Percentiles rank a stretch among this genome's conserved stretches.
Evolutionary conservation across 2,329 filamentous ascomycete species (phyloP).

Genomic region (Cadophora luteo-olivacea): DNA sequence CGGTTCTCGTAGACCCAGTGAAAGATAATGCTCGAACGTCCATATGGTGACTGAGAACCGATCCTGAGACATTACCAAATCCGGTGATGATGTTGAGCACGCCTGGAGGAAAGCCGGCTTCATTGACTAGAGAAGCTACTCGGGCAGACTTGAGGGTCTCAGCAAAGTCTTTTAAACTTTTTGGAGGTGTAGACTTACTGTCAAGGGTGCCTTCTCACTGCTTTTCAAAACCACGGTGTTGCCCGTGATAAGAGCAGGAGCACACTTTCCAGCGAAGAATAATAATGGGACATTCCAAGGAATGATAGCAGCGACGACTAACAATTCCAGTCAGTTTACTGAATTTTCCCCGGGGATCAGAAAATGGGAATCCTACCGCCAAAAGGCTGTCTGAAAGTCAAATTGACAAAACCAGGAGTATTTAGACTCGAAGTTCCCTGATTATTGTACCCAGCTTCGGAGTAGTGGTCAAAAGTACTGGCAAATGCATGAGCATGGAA

Average conservation of each 20-base stretch:
- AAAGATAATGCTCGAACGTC: constrained; percentile 59
- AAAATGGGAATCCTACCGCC: constrained; percentile 31
- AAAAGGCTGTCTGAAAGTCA: constrained; percentile 65
- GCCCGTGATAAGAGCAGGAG: constrained; percentile 64
- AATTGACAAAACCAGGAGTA: constrained; percentile 55
- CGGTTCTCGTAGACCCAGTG: constrained; percentile 75
- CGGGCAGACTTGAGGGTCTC: constrained; percentile 48
- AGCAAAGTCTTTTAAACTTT: constrained; percentile 30
- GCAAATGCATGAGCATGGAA: constrained; percentile 44
- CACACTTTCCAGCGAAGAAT: constrained; percentile 60
- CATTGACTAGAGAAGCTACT: constrained; percentile 45
- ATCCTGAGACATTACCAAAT: constrained; percentile 46
- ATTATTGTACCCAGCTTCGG: constrained; percentile 52
- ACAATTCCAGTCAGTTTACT: background rate
- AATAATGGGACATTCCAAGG: constrained; percentile 62
- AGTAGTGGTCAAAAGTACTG: constrained; percentile 48
- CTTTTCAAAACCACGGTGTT: constrained; percentile 53
- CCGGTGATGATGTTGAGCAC: constrained; percentile 49
- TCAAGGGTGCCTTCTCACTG: constrained; percentile 58
- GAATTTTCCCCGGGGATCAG: background rate
- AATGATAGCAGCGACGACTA: constrained; percentile 57
- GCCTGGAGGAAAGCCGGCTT: constrained; percentile 45
- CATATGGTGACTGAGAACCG: constrained; percentile 43
- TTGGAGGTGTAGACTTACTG: constrained; percentile 65
- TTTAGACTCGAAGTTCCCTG: constrained; percentile 46